A percentile compares a stretch with the other conserved stretches of the same genome.
Conservation (phyloP, 202 grass and related monocot genomes). For the Digitaria exilis region DNA sequence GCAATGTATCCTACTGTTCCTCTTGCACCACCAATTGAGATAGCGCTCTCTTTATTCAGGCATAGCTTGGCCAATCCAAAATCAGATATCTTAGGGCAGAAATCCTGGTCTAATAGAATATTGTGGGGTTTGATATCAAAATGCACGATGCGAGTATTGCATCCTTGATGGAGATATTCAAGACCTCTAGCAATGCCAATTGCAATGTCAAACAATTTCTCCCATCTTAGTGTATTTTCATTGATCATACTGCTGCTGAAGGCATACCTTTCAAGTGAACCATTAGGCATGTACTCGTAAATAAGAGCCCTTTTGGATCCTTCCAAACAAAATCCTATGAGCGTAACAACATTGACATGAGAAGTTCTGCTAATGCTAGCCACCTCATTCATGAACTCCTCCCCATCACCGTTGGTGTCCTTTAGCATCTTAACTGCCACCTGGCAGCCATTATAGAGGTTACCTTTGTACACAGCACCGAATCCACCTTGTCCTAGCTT, state of each 20-base stretch:
- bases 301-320: constrained; percentile 65
- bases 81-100: constrained; percentile 56
- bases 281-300: constrained; percentile 77
- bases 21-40: constrained; percentile 47
- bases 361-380: constrained; percentile 75
- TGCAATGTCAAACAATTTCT: constrained; percentile 73
- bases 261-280: constrained; percentile 72
- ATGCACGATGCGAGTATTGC: constrained; percentile 75
- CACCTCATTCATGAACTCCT: constrained; percentile 81
- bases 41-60: constrained; percentile 40
- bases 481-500: constrained; percentile 77
- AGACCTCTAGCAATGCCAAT: constrained; percentile 67
- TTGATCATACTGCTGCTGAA: constrained; percentile 1
- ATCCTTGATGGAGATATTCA: constrained; percentile 76
- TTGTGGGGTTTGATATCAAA: constrained; percentile 75
- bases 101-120: constrained; percentile 52
- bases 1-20: constrained; percentile 68
- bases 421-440: constrained; percentile 76
- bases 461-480: constrained; percentile 65
- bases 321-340: constrained; percentile 81
- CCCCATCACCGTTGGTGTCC: constrained; percentile 53
- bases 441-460: constrained; percentile 34
- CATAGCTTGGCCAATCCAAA: constrained; percentile 65
- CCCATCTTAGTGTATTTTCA: constrained; percentile 42
- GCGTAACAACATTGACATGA: constrained; percentile 66